These are phyloP conservation scores for Cucumis melo DNA, from an alignment of 306 rosid species.

Conservation along the genomic window DNA sequence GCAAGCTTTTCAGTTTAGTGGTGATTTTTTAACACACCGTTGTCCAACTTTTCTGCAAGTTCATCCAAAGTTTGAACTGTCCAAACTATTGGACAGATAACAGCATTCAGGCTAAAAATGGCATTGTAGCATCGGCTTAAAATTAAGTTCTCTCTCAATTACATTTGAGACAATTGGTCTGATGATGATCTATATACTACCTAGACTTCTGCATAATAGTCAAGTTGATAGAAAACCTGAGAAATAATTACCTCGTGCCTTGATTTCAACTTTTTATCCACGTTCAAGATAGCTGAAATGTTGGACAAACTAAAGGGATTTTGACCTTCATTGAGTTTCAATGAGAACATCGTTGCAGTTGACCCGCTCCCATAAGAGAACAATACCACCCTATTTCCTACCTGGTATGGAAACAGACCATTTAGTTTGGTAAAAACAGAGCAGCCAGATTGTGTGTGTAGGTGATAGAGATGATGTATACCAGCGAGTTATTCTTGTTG, in stretches of 20 bases:
- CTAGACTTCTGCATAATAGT: background rate
- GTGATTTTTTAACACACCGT: background rate
- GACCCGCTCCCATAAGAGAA: conserved; percentile 96
- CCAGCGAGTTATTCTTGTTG: conserved; percentile 62
- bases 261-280: conserved; percentile 70
- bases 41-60: background rate
- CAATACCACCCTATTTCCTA: conserved; percentile 54
- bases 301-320: conserved; percentile 81
- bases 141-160: background rate
- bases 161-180: background rate
- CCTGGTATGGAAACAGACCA: conserved; percentile 30
- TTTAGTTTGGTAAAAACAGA: background rate
- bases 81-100: background rate
- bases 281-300: conserved; percentile 59
- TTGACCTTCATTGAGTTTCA: conserved; percentile 39
- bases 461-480: conserved; percentile 20
- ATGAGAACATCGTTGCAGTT: conserved; percentile 80
- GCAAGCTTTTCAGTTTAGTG: background rate
- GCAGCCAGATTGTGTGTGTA: background rate
- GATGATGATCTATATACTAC: background rate
- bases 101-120: background rate
- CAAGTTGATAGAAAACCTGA: background rate
- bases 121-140: background rate
- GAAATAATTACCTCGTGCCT: conserved; percentile 68
- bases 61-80: background rate